Percentiles rank a stretch among this genome's conserved stretches.
phyloP scores from a whole-genome alignment of 2,329 filamentous ascomycete genomes.

The Chaetomium sp. region DNA sequence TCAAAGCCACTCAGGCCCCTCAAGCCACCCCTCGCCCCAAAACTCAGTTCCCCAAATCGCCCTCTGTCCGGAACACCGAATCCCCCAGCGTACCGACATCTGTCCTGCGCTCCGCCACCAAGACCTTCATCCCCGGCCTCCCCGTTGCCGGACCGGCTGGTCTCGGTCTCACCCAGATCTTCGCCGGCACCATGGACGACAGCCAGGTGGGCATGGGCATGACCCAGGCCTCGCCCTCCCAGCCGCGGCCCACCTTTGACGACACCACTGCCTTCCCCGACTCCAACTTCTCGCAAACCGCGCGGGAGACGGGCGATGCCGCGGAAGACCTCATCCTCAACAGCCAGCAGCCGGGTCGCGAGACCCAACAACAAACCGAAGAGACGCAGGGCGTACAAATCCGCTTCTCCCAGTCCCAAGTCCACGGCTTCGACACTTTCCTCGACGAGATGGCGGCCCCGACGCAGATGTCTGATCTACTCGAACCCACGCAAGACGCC shows the following conservation, averaged over 20 bases:
- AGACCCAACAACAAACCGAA: conserved; percentile 37
- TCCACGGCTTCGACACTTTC: conserved; percentile 52
- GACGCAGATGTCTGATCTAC: conserved; percentile 62
- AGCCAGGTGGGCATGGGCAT: conserved; percentile 37
- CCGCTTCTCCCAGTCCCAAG: conserved; percentile 52
- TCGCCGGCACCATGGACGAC: conserved; percentile 79
- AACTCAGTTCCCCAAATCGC: conserved; percentile 34
- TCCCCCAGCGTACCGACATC: conserved; percentile 56
- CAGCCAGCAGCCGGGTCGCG: conserved; percentile 38
- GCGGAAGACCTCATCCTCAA: conserved; percentile 47
- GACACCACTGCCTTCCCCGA: conserved; percentile 45
- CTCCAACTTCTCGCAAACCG: conserved; percentile 55
- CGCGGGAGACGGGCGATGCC: conserved; percentile 37
- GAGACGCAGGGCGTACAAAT: conserved; percentile 40
- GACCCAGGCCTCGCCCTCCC: conserved; percentile 34
- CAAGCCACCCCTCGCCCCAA: conserved; percentile 40
- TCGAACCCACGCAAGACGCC: conserved; percentile 74
- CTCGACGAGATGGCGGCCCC: conserved; percentile 35
- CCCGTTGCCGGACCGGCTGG: conserved; percentile 51
- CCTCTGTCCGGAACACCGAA: conserved; percentile 34
- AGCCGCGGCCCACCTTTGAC: conserved; percentile 52
- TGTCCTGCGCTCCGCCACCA: conserved; percentile 61
- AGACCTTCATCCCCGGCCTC: conserved; percentile 63
- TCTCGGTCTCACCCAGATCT: conserved; percentile 80
- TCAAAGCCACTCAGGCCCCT: conserved; percentile 31